These are phyloP conservation scores for Panicum miliaceum DNA, from an alignment of 176 grass and related monocot genomes.

Conservation along the genomic window DNA sequence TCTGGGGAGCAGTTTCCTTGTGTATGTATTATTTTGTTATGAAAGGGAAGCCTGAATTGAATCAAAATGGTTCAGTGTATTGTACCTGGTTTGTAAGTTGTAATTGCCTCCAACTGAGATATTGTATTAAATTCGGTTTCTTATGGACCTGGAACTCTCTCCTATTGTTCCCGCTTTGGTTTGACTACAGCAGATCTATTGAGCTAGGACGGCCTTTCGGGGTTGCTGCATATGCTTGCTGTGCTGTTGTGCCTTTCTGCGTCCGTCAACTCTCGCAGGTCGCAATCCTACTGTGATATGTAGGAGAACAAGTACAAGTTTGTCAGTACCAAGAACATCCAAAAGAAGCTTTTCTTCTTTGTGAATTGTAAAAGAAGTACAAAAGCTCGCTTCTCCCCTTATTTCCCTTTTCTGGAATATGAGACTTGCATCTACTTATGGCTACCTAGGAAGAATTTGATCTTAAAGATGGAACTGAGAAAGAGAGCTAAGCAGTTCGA, in stretches of 20 bases:
- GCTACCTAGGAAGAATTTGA: neutral
- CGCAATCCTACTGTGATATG: neutral
- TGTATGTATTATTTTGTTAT: slow-evolving; percentile 37
- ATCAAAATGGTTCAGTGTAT: slow-evolving; percentile 32
- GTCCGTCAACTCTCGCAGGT: neutral
- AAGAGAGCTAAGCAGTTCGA: neutral
- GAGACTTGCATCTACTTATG: neutral
- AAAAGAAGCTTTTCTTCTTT: neutral
- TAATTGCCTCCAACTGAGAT: slow-evolving; percentile 10
- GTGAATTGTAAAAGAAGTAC: neutral
- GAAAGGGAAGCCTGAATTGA: neutral
- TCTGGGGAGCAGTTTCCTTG: neutral
- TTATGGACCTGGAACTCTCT: slow-evolving; percentile 15
- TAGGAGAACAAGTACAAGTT: slow-evolving; percentile 7
- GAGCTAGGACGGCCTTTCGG: neutral
- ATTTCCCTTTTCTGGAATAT: neutral
- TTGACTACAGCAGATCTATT: neutral
- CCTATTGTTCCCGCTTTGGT: neutral
- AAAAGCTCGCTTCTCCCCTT: too few species aligned
- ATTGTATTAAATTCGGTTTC: slow-evolving; percentile 1
- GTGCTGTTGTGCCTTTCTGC: neutral
- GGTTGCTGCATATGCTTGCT: slow-evolving; percentile 1
- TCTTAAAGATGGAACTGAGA: neutral
- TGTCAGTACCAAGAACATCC: neutral
- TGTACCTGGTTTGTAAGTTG: neutral